Evolutionary conservation across 768 basidiomycete genomes (phyloP), one percentile per base, ranked within the genome.

Genomic region (Cystoderma amianthinum): DNA sequence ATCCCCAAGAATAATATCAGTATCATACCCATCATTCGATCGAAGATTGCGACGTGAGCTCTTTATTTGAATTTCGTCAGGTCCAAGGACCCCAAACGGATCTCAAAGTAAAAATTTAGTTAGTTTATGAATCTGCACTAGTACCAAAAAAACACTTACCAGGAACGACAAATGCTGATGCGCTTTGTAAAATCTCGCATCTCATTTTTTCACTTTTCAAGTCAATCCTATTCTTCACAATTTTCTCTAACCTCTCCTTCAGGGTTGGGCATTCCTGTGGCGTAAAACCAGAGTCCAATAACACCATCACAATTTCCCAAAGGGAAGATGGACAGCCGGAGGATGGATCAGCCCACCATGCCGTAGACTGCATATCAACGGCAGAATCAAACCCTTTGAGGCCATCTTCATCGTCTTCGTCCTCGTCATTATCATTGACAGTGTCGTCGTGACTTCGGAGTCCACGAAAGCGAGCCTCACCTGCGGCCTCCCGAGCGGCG

Each of bases 261-360:
- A 81, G 59, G 4, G 76, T 59, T 2, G 63, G 50, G 30, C 63
- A 71, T 3, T 48, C 50, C 16, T 58, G 43, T 2, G 78, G 78
- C 4, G 47, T 56, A 48, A 81, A 81, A 0, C 78, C 77, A 5
- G 73, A 48, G 51, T 74, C 75, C 0, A 80, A 54, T 2, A 80
- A 58, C 2, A 56, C 54, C 62, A 78, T 53, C 15, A 61, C 57
- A 0, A 73, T 78, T 50, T 78, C 78, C 46, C 71, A 71, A 3
- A 79, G 58, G 15, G 62, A 55, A 0, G 74, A 76, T 1, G 78
- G 71, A 30, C 60, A 57, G 6, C 72, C 69, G 46, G 74, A 68
- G 33, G 73, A 52, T 18, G 71, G 63, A 41, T 81, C 78, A 22
- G 59, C 61, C 76, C 77, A 80, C 77, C 77, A 79, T 4, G 78